phyloP scores from a whole-genome alignment of 2,329 filamentous ascomycete genomes.

The Penicillium crustosum region DNA sequence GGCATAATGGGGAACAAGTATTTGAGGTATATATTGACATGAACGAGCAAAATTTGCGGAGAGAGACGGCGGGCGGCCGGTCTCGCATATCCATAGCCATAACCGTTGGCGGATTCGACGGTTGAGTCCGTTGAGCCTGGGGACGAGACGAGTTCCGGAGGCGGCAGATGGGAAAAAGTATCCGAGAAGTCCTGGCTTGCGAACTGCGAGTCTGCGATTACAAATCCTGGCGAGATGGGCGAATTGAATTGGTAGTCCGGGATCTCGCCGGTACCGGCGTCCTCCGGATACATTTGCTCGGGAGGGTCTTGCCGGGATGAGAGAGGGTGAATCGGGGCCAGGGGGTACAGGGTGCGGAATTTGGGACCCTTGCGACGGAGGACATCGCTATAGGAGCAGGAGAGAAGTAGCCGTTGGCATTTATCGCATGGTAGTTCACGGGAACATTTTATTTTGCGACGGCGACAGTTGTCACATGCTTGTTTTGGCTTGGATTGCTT shows the following conservation, averaged over 20 bases:
- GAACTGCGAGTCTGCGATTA: constrained; percentile 27
- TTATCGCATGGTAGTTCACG: constrained; percentile 45
- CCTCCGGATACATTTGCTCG: constrained; percentile 21
- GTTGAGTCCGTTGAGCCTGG: constrained; percentile 36
- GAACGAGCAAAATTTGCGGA: constrained; percentile 36
- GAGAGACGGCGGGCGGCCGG: constrained; percentile 30
- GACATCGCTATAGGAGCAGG: constrained; percentile 42
- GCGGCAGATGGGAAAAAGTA: constrained; percentile 30
- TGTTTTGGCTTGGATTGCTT: constrained; percentile 34
- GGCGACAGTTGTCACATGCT: constrained; percentile 44
- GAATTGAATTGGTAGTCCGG: constrained; percentile 26
- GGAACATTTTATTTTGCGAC: constrained; percentile 46
- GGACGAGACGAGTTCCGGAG: constrained; percentile 36
- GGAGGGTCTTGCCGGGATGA: constrained; percentile 22
- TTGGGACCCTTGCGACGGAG: constrained; percentile 43
- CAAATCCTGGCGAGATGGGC: constrained; percentile 29
- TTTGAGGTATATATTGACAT: constrained; percentile 44
- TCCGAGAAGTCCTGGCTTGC: constrained; percentile 26
- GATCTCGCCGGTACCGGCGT: constrained; percentile 11
- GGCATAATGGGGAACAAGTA: constrained; percentile 48
- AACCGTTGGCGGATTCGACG: constrained; percentile 27
- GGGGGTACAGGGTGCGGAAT: constrained; percentile 40
- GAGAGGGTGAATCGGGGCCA: constrained; percentile 36
- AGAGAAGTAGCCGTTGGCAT: constrained; percentile 38
- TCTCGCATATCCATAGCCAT: background rate